Conservation (phyloP, 345 rosid genomes). For the Gossypioides kirkii region DNA sequence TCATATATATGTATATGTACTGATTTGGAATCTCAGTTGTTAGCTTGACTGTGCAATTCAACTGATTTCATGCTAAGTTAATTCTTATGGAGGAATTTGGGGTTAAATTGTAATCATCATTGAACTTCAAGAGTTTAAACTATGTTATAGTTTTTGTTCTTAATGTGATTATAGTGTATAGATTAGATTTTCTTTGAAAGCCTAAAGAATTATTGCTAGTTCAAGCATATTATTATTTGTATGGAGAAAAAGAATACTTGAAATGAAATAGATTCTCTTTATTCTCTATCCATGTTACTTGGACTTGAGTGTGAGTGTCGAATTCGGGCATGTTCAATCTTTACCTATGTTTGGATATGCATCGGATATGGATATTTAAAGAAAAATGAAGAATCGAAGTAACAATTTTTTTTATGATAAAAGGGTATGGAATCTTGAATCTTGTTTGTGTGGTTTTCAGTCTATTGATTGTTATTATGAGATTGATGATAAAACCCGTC, state of each 20-base stretch:
- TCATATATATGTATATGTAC: neutral
- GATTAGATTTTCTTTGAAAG: neutral
- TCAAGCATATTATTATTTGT: neutral
- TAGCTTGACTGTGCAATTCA: neutral
- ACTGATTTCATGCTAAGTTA: neutral
- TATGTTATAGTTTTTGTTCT: conserved; percentile 1
- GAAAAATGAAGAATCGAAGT: neutral
- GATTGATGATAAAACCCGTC: neutral
- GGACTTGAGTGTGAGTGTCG: neutral
- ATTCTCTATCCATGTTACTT: neutral
- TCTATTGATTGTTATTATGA: neutral
- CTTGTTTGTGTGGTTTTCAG: conserved; percentile 8
- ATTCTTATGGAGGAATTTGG: neutral
- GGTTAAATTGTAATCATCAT: neutral
- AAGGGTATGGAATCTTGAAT: neutral
- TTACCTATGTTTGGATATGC: neutral
- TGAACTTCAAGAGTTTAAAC: neutral
- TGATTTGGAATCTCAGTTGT: conserved; percentile 2
- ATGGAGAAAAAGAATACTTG: neutral
- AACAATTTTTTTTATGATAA: neutral
- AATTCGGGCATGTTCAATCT: neutral
- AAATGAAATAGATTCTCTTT: neutral
- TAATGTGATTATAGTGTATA: neutral
- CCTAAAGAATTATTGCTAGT: neutral
- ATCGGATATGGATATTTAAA: neutral